Conservation (phyloP, 805 yeast species). For the Spathaspora gorwiae region DNA sequence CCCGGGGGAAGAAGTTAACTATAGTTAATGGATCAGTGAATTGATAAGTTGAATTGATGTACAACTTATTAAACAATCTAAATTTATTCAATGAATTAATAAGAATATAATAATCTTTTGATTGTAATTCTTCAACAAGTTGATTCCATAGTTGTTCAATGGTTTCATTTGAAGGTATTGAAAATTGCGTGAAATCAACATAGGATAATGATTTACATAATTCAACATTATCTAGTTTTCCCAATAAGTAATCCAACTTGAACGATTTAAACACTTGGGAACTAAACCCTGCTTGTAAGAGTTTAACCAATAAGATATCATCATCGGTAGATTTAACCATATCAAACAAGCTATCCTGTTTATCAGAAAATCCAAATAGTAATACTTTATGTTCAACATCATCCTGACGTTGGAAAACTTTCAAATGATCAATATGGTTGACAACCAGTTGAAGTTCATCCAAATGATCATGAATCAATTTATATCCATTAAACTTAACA, state of each 20-base stretch:
- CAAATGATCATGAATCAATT: slow-evolving; percentile 16
- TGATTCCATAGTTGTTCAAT: slow-evolving; percentile 14
- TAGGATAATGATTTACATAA: slow-evolving; percentile 17
- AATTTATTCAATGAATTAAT: slow-evolving; percentile 17
- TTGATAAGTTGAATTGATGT: slow-evolving; percentile 5
- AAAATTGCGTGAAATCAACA: slow-evolving; percentile 13
- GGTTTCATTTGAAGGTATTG: slow-evolving; percentile 6
- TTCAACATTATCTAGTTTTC: slow-evolving; percentile 6
- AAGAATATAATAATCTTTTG: slow-evolving; percentile 18
- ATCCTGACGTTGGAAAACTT: neutral
- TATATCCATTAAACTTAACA: slow-evolving; percentile 35
- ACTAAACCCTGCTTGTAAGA: slow-evolving; percentile 10
- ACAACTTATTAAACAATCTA: slow-evolving; percentile 23
- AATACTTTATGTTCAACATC: slow-evolving; percentile 3
- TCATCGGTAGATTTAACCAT: neutral
- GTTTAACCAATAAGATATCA: slow-evolving; percentile 6
- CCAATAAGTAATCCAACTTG: neutral
- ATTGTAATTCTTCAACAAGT: slow-evolving; percentile 13
- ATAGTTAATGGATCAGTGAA: slow-evolving; percentile 1
- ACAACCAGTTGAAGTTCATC: neutral
- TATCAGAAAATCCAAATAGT: slow-evolving; percentile 1
- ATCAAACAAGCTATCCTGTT: neutral
- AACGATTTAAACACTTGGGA: neutral
- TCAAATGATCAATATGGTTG: neutral
- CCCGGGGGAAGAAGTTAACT: neutral